These are phyloP conservation scores for Ustilaginoidea virens DNA, from an alignment of 2,329 filamentous ascomycete genomes.

Conservation along the genomic window DNA sequence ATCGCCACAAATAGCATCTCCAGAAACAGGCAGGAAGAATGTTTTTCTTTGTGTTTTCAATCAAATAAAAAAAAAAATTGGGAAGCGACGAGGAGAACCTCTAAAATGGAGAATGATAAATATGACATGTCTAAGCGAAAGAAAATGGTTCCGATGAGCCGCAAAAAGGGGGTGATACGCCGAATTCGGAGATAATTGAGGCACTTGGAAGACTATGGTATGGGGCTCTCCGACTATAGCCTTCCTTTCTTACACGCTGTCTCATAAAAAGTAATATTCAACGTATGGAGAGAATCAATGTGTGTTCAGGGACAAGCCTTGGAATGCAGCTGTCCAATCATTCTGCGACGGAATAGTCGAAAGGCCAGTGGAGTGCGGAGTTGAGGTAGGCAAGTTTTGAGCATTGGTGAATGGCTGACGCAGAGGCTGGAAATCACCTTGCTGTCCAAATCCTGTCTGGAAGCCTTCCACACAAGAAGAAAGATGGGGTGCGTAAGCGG, in stretches of 20 bases:
- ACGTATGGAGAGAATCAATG: slow-evolving; percentile 19
- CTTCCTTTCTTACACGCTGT: neutral
- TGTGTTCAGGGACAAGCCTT: slow-evolving; percentile 57
- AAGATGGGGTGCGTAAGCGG: slow-evolving; percentile 13
- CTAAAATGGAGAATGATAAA: slow-evolving; percentile 2
- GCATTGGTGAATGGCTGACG: slow-evolving; percentile 31
- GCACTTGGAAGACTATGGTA: too few species aligned
- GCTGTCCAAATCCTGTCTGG: slow-evolving; percentile 17
- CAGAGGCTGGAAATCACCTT: slow-evolving; percentile 28
- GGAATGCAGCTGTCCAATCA: slow-evolving; percentile 51
- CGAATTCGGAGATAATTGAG: too few species aligned
- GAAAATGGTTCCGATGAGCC: too few species aligned
- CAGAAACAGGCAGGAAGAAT: too few species aligned
- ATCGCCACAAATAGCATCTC: slow-evolving; percentile 1
- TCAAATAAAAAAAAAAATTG: too few species aligned
- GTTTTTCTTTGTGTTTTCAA: too few species aligned
- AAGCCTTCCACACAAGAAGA: slow-evolving; percentile 16
- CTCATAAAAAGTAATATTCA: too few species aligned
- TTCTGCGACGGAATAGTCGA: slow-evolving; percentile 28
- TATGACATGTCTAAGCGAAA: slow-evolving; percentile 1
- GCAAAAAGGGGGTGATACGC: too few species aligned
- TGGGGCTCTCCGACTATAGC: neutral
- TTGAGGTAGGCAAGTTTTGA: slow-evolving; percentile 18
- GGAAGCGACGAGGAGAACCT: slow-evolving; percentile 5
- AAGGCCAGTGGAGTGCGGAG: slow-evolving; percentile 21